phyloP scores from a whole-genome alignment of 2,329 filamentous ascomycete genomes.

The Colletotrichum magnum region DNA sequence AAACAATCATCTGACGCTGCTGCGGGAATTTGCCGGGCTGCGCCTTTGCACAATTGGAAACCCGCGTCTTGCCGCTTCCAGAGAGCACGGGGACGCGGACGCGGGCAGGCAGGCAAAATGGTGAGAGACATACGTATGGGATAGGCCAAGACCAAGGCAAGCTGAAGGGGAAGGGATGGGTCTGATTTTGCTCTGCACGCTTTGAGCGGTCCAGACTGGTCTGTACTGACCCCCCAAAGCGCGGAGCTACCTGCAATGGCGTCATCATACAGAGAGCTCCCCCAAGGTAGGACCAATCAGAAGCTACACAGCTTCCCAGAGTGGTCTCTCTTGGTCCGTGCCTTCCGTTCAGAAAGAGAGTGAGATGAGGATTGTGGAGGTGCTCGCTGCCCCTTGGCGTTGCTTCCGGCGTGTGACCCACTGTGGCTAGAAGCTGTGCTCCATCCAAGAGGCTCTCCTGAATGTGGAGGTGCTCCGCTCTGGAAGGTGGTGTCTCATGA shows the following conservation, averaged over 20 bases:
- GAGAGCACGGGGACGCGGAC: slow-evolving; percentile 23
- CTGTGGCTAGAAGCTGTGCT: slow-evolving; percentile 31
- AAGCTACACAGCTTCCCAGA: not conserved
- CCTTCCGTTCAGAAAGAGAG: not conserved
- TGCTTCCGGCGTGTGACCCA: slow-evolving; percentile 13
- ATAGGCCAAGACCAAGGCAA: not conserved
- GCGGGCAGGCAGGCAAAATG: slow-evolving; percentile 16
- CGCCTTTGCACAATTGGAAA: slow-evolving; percentile 32
- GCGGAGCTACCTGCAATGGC: slow-evolving; percentile 21
- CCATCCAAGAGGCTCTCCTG: not conserved
- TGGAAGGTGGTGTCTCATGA: slow-evolving; percentile 7
- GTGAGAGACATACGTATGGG: not conserved
- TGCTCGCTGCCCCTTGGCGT: slow-evolving; percentile 19
- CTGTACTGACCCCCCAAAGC: slow-evolving; percentile 29
- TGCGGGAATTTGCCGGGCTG: slow-evolving; percentile 35
- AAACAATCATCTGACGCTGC: slow-evolving; percentile 33
- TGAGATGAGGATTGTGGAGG: slow-evolving; percentile 12
- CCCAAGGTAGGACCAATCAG: slow-evolving; percentile 18
- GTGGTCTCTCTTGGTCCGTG: slow-evolving; percentile 16
- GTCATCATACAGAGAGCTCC: slow-evolving; percentile 27
- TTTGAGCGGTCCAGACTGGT: slow-evolving; percentile 37
- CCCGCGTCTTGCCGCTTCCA: slow-evolving; percentile 38
- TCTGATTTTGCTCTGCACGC: slow-evolving; percentile 26
- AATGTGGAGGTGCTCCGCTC: slow-evolving; percentile 35
- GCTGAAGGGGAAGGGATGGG: slow-evolving; percentile 12